phyloP scores from a whole-genome alignment of 805 yeast genomes.

The Yamadazyma kitorensis region DNA sequence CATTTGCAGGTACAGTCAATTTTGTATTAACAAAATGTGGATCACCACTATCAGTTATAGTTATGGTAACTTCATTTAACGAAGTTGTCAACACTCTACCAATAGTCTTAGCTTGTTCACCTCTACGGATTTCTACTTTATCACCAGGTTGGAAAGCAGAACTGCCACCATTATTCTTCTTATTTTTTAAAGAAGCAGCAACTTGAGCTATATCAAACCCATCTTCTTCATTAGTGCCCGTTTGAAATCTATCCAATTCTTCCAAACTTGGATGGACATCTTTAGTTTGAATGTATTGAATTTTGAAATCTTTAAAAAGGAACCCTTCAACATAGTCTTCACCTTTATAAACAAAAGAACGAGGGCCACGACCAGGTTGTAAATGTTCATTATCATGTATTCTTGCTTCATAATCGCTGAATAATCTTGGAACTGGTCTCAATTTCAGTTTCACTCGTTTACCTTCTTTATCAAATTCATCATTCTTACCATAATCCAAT shows the following conservation, averaged over 20 bases:
- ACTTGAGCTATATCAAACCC: conserved; percentile 86
- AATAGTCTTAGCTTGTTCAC: conserved; percentile 88
- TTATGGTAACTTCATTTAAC: conserved; percentile 50
- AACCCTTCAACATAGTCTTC: conserved; percentile 92
- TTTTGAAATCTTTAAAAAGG: conserved; percentile 78
- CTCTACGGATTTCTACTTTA: conserved; percentile 83
- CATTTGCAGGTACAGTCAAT: conserved; percentile 78
- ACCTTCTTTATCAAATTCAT: conserved; percentile 49
- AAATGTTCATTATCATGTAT: conserved; percentile 75
- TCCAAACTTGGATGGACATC: conserved; percentile 83
- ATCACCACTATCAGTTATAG: conserved; percentile 56
- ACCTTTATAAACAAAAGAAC: conserved; percentile 68
- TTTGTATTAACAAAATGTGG: conserved; percentile 50
- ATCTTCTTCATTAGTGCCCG: conserved; percentile 68
- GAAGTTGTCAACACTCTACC: conserved; percentile 75
- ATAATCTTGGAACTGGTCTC: conserved; percentile 83
- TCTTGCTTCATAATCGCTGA: conserved; percentile 85
- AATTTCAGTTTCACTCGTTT: conserved; percentile 50
- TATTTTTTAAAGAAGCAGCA: conserved; percentile 77
- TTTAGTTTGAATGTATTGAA: conserved; percentile 77
- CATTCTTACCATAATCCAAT: conserved; percentile 78
- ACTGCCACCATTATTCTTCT: conserved; percentile 22
- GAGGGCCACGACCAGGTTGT: conserved; percentile 60
- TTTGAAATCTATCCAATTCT: conserved; percentile 78
- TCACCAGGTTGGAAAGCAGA: conserved; percentile 85